Base-by-base conservation (phyloP, 495 filamentous ascomycete genomes). In the Trichodelitschia bisporula region DNA sequence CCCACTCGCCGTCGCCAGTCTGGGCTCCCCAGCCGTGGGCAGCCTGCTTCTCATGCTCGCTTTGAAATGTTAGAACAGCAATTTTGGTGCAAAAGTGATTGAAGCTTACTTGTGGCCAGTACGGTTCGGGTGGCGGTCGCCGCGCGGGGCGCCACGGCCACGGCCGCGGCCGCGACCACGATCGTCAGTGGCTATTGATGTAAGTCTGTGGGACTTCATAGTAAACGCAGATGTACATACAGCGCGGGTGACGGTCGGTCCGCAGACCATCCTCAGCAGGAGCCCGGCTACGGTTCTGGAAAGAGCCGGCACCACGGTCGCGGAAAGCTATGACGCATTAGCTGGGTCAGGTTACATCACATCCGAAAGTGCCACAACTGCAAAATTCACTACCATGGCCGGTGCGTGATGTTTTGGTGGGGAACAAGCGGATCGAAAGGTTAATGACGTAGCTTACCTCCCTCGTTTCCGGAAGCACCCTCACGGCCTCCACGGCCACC, bases 41-140 rank as follows among this genome's bases (percentile, higher is more conserved):
- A 43, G 77, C 72, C 57, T 90, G 77, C 69, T 95, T 97, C 46
- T 79, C 76, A 44, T 82, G 74, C 42, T 89, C 82, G 41, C 80
- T 77, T 28, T 38, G 15, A 23, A n/a, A n/a, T n/a, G n/a, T n/a
- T n/a, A n/a, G n/a, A n/a, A n/a, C n/a, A n/a, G n/a, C n/a, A n/a
- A n/a, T n/a, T n/a, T n/a, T n/a, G n/a, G n/a, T n/a, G 21, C 15
- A 14, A 15, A 29, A 29, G 28, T 10, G 15, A 16, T 16, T 13
- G 4, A 20, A 26, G 18, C 13, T 30, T 26, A 30, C 29, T 41
- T 63, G 51, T 68, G 89, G 79, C 60, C 69, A 43, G 63, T 61
- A 45, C 62, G 61, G 42, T 59, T 72, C 55, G 92, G 82, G 41
- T 84, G 69, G 50, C 93, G 86, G 50, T 72, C 69, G 44, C 58